These are phyloP conservation scores for Lodderomyces orthopsilosis DNA, from an alignment of 1,139 yeast species.

Conservation along the genomic window DNA sequence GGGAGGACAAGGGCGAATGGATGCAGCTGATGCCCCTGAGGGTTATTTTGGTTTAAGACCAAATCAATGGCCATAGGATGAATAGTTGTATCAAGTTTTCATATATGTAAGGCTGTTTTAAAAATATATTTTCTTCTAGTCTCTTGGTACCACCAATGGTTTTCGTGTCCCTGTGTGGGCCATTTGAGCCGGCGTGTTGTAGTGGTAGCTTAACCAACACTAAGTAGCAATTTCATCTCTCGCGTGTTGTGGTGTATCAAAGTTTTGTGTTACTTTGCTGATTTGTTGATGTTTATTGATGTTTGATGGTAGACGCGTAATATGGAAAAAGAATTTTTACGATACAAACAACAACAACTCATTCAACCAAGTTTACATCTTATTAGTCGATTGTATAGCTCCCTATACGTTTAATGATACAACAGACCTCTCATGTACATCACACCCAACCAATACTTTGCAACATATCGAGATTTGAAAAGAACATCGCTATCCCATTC, in stretches of 20 bases:
- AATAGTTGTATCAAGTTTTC: not conserved
- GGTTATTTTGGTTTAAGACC: constrained; percentile 48
- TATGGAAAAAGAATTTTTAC: not conserved
- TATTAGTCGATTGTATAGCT: no score
- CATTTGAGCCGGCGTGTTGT: no score
- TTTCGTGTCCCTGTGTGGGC: no score
- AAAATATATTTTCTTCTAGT: no score
- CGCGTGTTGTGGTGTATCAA: not conserved
- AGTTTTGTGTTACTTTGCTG: not conserved
- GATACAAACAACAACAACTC: no score
- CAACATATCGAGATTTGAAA: constrained; percentile 58
- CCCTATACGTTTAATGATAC: no score
- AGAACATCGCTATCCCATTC: constrained; percentile 75
- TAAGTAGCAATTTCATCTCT: not conserved
- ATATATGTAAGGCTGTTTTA: no score
- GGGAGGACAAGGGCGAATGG: constrained; percentile 12
- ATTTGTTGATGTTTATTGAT: no score
- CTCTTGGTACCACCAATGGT: no score
- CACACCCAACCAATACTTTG: constrained; percentile 56
- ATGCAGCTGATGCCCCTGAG: constrained; percentile 25
- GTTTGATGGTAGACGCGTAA: not conserved
- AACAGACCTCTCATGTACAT: constrained; percentile 50
- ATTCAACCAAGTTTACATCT: no score
- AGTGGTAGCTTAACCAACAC: no score
- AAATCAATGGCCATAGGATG: constrained; percentile 7